phyloP scores from a whole-genome alignment of 2,329 filamentous ascomycete species.

The Canariomyces notabilis region DNA sequence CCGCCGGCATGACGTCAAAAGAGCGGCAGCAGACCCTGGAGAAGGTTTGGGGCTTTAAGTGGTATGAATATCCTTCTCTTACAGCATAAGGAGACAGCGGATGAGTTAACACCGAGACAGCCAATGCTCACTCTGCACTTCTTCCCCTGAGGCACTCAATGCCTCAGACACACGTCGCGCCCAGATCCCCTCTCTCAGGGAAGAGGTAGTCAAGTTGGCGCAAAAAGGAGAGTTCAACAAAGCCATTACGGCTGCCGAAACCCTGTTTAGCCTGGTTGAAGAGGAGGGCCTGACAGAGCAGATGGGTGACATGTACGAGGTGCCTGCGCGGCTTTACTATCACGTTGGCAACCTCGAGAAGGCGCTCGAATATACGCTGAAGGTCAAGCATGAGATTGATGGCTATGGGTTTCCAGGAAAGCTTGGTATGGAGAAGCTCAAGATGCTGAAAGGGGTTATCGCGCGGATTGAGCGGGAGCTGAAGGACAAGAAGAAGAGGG shows the following conservation, averaged over 20 bases:
- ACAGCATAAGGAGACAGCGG: no score
- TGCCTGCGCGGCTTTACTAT: conserved; percentile 21
- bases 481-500: conserved; percentile 1
- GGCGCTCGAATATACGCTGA: conserved; percentile 15
- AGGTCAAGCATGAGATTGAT: conserved; percentile 12
- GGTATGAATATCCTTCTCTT: conserved; percentile 1
- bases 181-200: conserved; percentile 9
- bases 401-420: conserved; percentile 13
- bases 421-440: conserved; percentile 6
- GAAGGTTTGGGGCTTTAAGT: conserved; percentile 22
- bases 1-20: conserved; percentile 9
- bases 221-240: conserved; percentile 16
- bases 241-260: conserved; percentile 12
- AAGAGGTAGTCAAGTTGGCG: conserved; percentile 11
- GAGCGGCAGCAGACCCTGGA: conserved; percentile 15
- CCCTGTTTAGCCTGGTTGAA: conserved; percentile 16
- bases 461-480: conserved; percentile 14
- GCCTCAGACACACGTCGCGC: conserved; percentile 14
- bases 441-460: conserved; percentile 12
- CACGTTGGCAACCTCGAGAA: conserved; percentile 20
- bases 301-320: conserved; percentile 21
- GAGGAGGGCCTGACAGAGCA: conserved; percentile 16
- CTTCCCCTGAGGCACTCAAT: background rate
- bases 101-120: no score
- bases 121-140: conserved; percentile 19